Conservation (phyloP, 208 protist species). For the Leptomonas pyrrhocoris region DNA sequence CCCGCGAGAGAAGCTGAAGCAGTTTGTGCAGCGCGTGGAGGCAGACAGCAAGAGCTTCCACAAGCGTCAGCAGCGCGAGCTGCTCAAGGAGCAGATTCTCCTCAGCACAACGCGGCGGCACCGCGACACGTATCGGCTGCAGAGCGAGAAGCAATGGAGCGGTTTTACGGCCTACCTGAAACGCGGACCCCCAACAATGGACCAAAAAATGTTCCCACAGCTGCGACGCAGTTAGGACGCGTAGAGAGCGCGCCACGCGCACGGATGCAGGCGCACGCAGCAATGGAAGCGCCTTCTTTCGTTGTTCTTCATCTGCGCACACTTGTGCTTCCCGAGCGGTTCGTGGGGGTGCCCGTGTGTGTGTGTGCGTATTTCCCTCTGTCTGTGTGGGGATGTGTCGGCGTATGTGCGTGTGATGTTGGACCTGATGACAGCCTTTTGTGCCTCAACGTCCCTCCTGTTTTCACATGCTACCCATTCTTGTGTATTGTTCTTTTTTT, state of each 20-base stretch:
- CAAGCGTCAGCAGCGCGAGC: constrained; percentile 63
- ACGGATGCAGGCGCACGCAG: neutral
- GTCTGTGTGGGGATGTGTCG: neutral
- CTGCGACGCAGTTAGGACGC: constrained; percentile 22
- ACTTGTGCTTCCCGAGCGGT: too few species aligned
- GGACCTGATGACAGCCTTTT: too few species aligned
- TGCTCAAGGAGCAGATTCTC: constrained; percentile 76
- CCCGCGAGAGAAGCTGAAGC: constrained; percentile 68
- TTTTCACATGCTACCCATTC: neutral
- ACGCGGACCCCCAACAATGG: constrained; percentile 61
- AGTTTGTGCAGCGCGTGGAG: constrained; percentile 78
- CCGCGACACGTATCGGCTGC: constrained; percentile 58
- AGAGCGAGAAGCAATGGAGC: constrained; percentile 70
- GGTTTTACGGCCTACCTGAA: constrained; percentile 73
- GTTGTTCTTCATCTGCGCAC: neutral
- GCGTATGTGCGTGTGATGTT: too few species aligned
- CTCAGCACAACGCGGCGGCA: constrained; percentile 68
- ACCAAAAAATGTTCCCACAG: constrained; percentile 71
- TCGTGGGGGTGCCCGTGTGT: too few species aligned
- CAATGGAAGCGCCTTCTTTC: too few species aligned
- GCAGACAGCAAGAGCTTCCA: constrained; percentile 74
- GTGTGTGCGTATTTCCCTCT: too few species aligned
- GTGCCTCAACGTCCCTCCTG: too few species aligned
- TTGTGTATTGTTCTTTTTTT: neutral
- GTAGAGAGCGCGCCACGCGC: neutral